These are phyloP conservation scores for Eremochloa ophiuroides DNA, from an alignment of 176 grass and related monocot genomes.

Conservation along the genomic window DNA sequence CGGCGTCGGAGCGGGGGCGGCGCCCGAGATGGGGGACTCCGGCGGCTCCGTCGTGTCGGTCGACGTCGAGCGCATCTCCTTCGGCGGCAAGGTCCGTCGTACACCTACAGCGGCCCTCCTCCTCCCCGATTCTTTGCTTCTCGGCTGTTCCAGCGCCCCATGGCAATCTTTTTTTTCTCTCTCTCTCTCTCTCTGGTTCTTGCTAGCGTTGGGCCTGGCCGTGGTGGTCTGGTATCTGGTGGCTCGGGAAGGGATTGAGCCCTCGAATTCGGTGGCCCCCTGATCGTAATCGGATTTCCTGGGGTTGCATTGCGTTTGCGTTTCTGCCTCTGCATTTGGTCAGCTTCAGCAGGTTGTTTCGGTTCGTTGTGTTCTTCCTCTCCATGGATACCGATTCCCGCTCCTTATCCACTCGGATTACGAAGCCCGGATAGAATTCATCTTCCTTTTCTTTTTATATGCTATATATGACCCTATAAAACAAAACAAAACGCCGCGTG, in stretches of 20 bases:
- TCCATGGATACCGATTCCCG: neutral
- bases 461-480: neutral
- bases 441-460: neutral
- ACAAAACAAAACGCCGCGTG: no score
- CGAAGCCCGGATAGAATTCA: neutral
- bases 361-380: neutral
- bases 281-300: neutral
- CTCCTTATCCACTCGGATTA: neutral
- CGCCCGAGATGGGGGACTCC: conserved; percentile 59
- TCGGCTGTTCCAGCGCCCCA: neutral
- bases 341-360: neutral
- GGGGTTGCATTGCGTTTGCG: neutral
- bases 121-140: conserved; percentile 2
- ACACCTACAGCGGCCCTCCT: neutral
- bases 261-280: neutral
- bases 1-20: conserved; percentile 1
- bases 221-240: neutral
- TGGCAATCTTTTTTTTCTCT: neutral
- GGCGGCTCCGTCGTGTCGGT: conserved; percentile 56
- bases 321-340: neutral
- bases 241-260: neutral
- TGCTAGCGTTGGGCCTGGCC: neutral
- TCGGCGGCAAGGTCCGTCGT: conserved; percentile 70
- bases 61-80: conserved; percentile 86
- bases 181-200: neutral